Evolutionary conservation across 1,284 basidiomycete genomes (phyloP).

Genomic region (Sanghuangporus baumii): DNA sequence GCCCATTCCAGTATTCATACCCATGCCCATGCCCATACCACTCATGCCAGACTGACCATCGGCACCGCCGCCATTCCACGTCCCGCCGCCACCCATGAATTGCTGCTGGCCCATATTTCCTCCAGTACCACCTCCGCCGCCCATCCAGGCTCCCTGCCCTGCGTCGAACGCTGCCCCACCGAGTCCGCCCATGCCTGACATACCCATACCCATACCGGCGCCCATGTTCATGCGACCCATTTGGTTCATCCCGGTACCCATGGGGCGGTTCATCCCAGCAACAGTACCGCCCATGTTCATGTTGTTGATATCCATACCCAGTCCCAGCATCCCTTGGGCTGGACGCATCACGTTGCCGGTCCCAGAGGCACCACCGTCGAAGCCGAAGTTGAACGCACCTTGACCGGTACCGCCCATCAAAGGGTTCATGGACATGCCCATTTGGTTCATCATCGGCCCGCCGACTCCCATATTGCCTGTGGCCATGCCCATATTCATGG

Average conservation of each 20-base stretch:
- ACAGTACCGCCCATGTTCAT: background rate
- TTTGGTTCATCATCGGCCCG: slow-evolving; percentile 21
- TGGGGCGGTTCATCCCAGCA: slow-evolving; percentile 2
- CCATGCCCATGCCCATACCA: slow-evolving; percentile 11
- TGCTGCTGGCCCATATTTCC: background rate
- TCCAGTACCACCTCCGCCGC: background rate
- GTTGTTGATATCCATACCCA: background rate
- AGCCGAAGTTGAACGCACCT: slow-evolving; percentile 11
- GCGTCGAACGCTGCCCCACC: slow-evolving; percentile 2
- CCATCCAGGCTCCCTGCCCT: slow-evolving; percentile 4
- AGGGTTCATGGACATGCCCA: slow-evolving; percentile 31
- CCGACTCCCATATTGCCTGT: slow-evolving; percentile 22
- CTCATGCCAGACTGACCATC: slow-evolving; percentile 1
- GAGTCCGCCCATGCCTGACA: slow-evolving; percentile 1
- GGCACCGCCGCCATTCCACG: slow-evolving; percentile 2
- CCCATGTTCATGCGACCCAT: slow-evolving; percentile 11
- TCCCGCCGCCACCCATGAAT: slow-evolving; percentile 8
- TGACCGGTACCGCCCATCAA: slow-evolving; percentile 36
- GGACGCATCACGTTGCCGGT: background rate
- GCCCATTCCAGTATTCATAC: slow-evolving; percentile 12
- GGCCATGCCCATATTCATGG: slow-evolving; percentile 29
- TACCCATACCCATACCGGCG: background rate
- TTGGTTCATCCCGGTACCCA: slow-evolving; percentile 1
- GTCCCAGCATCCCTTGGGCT: slow-evolving; percentile 3
- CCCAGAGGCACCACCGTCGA: background rate